These are phyloP conservation scores for Circinella umbellata DNA, from an alignment of 371 early-diverging fungal genomes.

Conservation along the genomic window DNA sequence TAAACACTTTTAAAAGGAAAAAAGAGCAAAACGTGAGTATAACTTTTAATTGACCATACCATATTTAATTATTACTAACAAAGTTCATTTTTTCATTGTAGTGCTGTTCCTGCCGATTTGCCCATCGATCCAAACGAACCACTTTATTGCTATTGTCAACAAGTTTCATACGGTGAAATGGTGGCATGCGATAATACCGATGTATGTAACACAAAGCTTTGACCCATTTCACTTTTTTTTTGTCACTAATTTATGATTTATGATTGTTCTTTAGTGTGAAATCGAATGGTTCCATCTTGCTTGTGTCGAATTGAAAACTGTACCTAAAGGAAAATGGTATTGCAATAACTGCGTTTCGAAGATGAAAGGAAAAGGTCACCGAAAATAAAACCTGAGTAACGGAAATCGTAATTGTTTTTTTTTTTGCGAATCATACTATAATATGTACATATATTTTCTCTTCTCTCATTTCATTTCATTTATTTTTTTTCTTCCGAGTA, in stretches of 20 bases:
- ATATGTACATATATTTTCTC: neutral
- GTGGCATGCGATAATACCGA: constrained; percentile 94
- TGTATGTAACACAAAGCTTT: constrained; percentile 49
- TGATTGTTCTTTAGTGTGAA: constrained; percentile 65
- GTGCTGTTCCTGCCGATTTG: constrained; percentile 63
- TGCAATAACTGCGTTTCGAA: constrained; percentile 78
- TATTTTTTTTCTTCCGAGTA: no score
- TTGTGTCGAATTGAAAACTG: constrained; percentile 87
- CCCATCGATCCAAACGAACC: constrained; percentile 96
- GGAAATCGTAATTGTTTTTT: no score
- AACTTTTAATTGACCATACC: no score
- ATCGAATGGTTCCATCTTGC: constrained; percentile 96
- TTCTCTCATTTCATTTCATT: neutral
- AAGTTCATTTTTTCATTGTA: constrained; percentile 1
- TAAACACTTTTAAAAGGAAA: constrained; percentile 16
- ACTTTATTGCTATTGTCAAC: constrained; percentile 92
- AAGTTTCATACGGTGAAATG: constrained; percentile 97
- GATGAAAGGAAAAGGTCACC: constrained; percentile 57
- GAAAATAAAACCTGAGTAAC: constrained; percentile 35
- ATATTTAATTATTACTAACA: no score
- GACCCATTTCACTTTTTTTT: neutral
- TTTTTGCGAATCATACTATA: neutral
- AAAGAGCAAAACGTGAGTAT: constrained; percentile 13
- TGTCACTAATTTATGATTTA: neutral
- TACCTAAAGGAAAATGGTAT: constrained; percentile 93